Conservation (phyloP, 1,284 basidiomycete species). For the Blastosporella zonata region DNA sequence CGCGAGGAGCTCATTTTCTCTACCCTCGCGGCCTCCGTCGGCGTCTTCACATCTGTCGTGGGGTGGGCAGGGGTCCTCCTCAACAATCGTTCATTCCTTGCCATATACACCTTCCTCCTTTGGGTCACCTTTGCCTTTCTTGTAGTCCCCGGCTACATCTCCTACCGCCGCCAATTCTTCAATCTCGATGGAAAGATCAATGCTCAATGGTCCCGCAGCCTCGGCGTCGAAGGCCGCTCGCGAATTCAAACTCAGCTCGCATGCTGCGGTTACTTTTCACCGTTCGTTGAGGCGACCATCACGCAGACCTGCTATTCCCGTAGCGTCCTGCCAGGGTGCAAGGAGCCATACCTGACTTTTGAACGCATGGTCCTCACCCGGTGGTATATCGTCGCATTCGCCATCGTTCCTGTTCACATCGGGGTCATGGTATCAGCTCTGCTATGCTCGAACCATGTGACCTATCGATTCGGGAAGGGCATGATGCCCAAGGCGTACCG, state of each 20-base stretch:
- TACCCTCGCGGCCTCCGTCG: constrained; percentile 50
- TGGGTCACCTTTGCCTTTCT: constrained; percentile 65
- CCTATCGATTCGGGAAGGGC: constrained; percentile 75
- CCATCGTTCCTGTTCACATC: constrained; percentile 56
- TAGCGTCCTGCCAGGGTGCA: constrained; percentile 62
- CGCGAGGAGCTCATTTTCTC: constrained; percentile 57
- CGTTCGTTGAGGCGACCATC: constrained; percentile 66
- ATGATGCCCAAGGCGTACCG: constrained; percentile 74
- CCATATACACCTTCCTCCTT: constrained; percentile 59
- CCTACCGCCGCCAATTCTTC: constrained; percentile 63
- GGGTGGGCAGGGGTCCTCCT: constrained; percentile 69
- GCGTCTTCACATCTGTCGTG: constrained; percentile 54
- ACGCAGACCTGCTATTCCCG: constrained; percentile 64
- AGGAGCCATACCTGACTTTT: constrained; percentile 52
- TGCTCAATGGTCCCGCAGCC: constrained; percentile 59
- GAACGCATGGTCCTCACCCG: constrained; percentile 46
- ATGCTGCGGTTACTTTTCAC: constrained; percentile 73
- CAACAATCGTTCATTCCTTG: constrained; percentile 71
- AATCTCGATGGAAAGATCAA: constrained; percentile 76
- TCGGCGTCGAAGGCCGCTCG: constrained; percentile 51
- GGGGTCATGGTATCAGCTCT: constrained; percentile 51
- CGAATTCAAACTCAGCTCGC: constrained; percentile 60
- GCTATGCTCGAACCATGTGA: constrained; percentile 71
- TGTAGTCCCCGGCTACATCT: constrained; percentile 65
- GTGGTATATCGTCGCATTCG: constrained; percentile 57